Evolutionary conservation across 805 yeast genomes (phyloP).

Genomic region (Saturnispora serradocipensis): DNA sequence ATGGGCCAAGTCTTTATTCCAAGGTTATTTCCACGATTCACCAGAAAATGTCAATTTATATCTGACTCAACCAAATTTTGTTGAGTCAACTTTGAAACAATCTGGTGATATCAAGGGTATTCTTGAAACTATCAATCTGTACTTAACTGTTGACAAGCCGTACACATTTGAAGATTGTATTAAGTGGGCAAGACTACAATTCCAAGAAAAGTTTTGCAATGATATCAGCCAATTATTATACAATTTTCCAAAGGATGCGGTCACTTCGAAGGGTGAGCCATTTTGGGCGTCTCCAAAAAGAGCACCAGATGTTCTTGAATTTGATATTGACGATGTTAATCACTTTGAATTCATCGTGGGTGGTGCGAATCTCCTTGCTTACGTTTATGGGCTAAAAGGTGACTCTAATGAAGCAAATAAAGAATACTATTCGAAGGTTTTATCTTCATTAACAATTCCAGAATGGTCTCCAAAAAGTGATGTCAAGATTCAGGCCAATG

Average conservation of each 20-base stretch:
- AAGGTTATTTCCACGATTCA: conserved; percentile 82
- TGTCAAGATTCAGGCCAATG: conserved; percentile 73
- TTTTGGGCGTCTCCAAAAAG: conserved; percentile 98
- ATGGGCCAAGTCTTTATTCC: conserved; percentile 95
- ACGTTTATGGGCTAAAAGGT: conserved; percentile 81
- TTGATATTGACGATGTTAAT: conserved; percentile 65
- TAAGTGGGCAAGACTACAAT: conserved; percentile 87
- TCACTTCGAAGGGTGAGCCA: conserved; percentile 81
- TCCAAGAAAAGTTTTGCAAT: conserved; percentile 74
- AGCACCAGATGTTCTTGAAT: conserved; percentile 79
- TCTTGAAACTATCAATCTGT: conserved; percentile 67
- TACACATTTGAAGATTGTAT: conserved; percentile 88
- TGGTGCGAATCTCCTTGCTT: conserved; percentile 88
- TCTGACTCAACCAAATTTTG: conserved; percentile 84
- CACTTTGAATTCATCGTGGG: conserved; percentile 79
- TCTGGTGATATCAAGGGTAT: conserved; percentile 86
- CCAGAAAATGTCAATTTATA: conserved; percentile 90
- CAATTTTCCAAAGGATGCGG: conserved; percentile 93
- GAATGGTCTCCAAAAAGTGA: conserved; percentile 71
- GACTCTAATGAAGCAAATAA: conserved; percentile 44
- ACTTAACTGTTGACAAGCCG: conserved; percentile 69
- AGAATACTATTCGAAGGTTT: conserved; percentile 41
- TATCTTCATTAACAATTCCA: conserved; percentile 41
- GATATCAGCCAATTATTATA: conserved; percentile 85
- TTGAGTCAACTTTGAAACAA: conserved; percentile 84